A percentile compares a stretch with the other conserved stretches of the same genome.
Conservation (phyloP, 176 grass and related monocot genomes). For the Calamus simplicifolius region DNA sequence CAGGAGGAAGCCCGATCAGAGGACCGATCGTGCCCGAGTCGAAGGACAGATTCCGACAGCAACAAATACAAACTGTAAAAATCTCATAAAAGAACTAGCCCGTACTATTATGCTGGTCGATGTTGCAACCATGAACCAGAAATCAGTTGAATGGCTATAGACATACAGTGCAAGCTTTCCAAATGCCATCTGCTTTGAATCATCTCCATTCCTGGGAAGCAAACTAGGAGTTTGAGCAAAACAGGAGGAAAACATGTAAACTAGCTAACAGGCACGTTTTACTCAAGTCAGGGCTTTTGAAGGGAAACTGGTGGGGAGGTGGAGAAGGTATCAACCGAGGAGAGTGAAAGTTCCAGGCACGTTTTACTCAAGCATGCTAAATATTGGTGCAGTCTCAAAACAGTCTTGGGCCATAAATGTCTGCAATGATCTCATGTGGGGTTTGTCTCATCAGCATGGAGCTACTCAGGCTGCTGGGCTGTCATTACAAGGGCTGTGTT, state of each 20-base stretch:
- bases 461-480: slow-evolving; percentile 64
- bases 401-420: slow-evolving; percentile 90
- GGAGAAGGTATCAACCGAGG: slow-evolving; percentile 61
- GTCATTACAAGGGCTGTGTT: slow-evolving; percentile 79
- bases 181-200: slow-evolving; percentile 85
- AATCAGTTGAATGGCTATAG: slow-evolving; percentile 42
- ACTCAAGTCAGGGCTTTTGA: slow-evolving; percentile 81
- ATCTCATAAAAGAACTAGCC: slow-evolving; percentile 38
- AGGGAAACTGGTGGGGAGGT: slow-evolving; percentile 66
- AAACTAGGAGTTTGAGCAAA: slow-evolving; percentile 59
- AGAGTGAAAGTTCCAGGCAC: slow-evolving; percentile 64
- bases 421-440: slow-evolving; percentile 74
- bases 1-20: too few species aligned
- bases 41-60: too few species aligned
- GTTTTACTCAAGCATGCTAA: slow-evolving; percentile 88
- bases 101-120: slow-evolving; percentile 59
- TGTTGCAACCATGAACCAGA: slow-evolving; percentile 46
- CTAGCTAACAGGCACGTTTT: slow-evolving; percentile 58
- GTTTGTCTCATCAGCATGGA: slow-evolving; percentile 80
- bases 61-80: slow-evolving; percentile 11
- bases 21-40: too few species aligned
- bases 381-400: slow-evolving; percentile 86
- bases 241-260: slow-evolving; percentile 43
- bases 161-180: slow-evolving; percentile 44
- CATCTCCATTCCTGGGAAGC: slow-evolving; percentile 51